Percentiles rank a stretch among this genome's conserved stretches.
Evolutionary conservation across 108 stramenopile genomes (phyloP).

Genomic region (Nannochloropsis granulata): DNA sequence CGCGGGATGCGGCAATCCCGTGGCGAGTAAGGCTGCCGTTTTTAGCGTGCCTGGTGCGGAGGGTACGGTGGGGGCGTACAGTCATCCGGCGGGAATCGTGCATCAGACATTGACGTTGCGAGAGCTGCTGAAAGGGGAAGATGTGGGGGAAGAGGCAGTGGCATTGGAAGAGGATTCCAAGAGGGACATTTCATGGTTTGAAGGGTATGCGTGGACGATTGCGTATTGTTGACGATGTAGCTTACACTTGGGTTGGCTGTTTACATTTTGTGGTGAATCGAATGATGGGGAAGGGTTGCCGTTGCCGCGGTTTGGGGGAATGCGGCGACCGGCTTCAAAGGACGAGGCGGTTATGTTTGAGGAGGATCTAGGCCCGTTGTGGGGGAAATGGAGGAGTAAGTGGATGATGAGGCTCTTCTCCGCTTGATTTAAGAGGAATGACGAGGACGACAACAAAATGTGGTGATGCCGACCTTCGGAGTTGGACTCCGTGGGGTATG

Average conservation of each 20-base stretch:
- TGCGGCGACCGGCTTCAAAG: background rate
- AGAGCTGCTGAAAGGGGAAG: background rate
- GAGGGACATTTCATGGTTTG: background rate
- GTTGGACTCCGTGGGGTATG: too few relatives aligned
- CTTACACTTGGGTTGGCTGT: constrained; percentile 16
- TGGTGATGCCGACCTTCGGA: too few relatives aligned
- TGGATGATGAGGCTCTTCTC: too few relatives aligned
- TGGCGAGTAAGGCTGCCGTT: constrained; percentile 16
- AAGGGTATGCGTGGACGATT: constrained; percentile 23
- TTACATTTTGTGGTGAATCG: background rate
- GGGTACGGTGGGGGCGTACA: constrained; percentile 28
- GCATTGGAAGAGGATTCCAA: background rate
- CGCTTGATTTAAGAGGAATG: too few relatives aligned
- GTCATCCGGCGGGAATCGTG: constrained; percentile 19
- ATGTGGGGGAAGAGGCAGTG: background rate
- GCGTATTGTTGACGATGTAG: constrained; percentile 4
- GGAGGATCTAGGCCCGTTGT: too few relatives aligned
- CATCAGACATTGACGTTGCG: constrained; percentile 26
- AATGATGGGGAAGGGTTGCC: background rate
- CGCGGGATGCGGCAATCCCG: constrained; percentile 3
- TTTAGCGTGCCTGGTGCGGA: constrained; percentile 26
- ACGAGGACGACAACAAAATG: too few relatives aligned
- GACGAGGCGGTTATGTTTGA: background rate
- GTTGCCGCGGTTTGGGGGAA: background rate
- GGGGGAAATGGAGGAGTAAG: too few relatives aligned